These are phyloP conservation scores for Cystobasidium slooffiae DNA, from an alignment of 1,284 basidiomycete species.

Conservation along the genomic window DNA sequence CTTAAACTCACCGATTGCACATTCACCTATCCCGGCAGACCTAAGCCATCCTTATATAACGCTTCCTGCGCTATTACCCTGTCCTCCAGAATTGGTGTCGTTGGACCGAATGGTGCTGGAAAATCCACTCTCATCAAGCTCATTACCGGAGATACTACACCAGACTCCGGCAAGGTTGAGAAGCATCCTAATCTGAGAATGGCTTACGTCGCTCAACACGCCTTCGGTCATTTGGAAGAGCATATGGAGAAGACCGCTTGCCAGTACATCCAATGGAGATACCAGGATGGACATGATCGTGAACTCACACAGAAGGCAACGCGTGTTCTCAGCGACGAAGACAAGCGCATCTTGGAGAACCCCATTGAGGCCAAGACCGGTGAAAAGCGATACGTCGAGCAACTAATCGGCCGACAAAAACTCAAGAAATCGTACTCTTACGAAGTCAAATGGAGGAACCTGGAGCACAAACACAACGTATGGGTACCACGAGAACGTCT, in stretches of 20 bases:
- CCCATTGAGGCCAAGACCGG: slow-evolving; percentile 93
- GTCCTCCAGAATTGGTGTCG: slow-evolving; percentile 61
- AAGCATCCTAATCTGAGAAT: slow-evolving; percentile 95
- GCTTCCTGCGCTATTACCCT: slow-evolving; percentile 91
- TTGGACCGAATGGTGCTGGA: slow-evolving; percentile 75
- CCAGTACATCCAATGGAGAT: slow-evolving; percentile 97
- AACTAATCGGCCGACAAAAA: slow-evolving; percentile 95
- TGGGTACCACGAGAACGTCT: slow-evolving; percentile 93
- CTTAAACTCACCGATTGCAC: slow-evolving; percentile 91
- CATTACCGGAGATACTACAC: slow-evolving; percentile 90
- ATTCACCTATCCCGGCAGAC: slow-evolving; percentile 89
- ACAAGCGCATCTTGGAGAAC: slow-evolving; percentile 77
- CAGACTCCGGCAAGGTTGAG: slow-evolving; percentile 90
- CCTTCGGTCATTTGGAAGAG: slow-evolving; percentile 85
- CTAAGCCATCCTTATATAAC: slow-evolving; percentile 79
- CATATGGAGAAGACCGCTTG: slow-evolving; percentile 95
- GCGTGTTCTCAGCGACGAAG: slow-evolving; percentile 85
- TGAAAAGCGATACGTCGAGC: slow-evolving; percentile 82
- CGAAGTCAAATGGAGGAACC: slow-evolving; percentile 86
- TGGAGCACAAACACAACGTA: slow-evolving; percentile 90
- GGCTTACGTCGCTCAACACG: slow-evolving; percentile 97
- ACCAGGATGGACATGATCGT: slow-evolving; percentile 98
- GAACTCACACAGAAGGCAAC: slow-evolving; percentile 90
- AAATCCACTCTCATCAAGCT: slow-evolving; percentile 98
- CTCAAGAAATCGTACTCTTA: slow-evolving; percentile 72